Conservation (phyloP, 352 stramenopile species). For the Globisporangium paddicum region DNA sequence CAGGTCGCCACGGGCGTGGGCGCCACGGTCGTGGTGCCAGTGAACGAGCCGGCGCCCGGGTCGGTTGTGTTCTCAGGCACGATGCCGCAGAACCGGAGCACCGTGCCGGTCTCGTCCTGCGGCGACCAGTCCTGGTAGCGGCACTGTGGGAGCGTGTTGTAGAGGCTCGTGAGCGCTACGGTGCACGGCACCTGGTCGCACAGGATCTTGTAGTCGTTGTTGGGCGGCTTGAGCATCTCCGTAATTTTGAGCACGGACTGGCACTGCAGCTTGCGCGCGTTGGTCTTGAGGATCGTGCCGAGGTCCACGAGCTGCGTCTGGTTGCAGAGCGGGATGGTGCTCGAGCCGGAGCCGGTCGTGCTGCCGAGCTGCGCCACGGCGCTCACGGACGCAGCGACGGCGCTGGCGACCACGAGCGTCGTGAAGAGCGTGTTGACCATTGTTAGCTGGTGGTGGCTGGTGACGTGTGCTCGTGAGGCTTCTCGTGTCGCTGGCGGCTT, state of each 20-base stretch:
- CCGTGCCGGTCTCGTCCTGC: slow-evolving; percentile 28
- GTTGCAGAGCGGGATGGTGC: slow-evolving; percentile 42
- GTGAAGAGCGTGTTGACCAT: slow-evolving; percentile 17
- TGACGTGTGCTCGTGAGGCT: not conserved
- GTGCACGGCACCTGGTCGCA: slow-evolving; percentile 43
- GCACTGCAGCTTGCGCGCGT: slow-evolving; percentile 51
- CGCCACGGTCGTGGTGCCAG: not conserved
- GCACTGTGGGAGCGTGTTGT: slow-evolving; percentile 57
- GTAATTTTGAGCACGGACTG: slow-evolving; percentile 37
- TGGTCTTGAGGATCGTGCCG: slow-evolving; percentile 32
- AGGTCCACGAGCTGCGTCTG: slow-evolving; percentile 33
- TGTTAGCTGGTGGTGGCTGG: not conserved
- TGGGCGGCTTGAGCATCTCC: slow-evolving; percentile 38
- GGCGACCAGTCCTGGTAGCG: slow-evolving; percentile 48
- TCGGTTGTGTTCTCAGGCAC: slow-evolving; percentile 28
- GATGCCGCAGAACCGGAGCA: slow-evolving; percentile 50
- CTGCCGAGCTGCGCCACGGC: slow-evolving; percentile 14
- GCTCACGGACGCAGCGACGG: slow-evolving; percentile 6
- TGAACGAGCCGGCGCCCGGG: slow-evolving; percentile 8
- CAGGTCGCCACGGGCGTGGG: slow-evolving; percentile 15
- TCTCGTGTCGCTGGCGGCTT: not conserved
- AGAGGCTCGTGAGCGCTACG: slow-evolving; percentile 49
- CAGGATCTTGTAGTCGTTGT: slow-evolving; percentile 27
- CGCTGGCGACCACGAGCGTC: slow-evolving; percentile 4
- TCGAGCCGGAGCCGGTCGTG: slow-evolving; percentile 26